These are phyloP conservation scores for Eucalyptus sp. DNA, from an alignment of 345 rosid genomes.

Conservation along the genomic window DNA sequence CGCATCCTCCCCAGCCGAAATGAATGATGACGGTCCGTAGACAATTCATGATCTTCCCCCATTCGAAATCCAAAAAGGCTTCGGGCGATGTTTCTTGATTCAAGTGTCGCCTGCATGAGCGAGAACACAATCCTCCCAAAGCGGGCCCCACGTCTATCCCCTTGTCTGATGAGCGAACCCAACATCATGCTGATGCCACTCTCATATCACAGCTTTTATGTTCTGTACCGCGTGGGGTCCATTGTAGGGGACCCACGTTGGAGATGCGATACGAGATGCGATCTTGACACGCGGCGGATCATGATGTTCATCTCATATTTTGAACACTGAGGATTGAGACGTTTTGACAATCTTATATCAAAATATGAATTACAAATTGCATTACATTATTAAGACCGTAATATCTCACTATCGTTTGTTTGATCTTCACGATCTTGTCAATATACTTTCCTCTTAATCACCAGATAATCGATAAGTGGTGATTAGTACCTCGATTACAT, in stretches of 20 bases:
- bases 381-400: neutral
- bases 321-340: neutral
- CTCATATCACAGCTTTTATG: neutral
- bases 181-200: conserved; percentile 16
- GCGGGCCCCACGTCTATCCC: neutral
- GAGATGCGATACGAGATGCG: neutral
- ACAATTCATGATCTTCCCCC: neutral
- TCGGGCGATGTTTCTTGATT: neutral
- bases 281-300: conserved; percentile 2
- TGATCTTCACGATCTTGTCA: neutral
- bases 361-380: neutral
- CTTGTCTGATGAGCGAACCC: neutral
- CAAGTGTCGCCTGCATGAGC: neutral
- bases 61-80: neutral
- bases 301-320: neutral
- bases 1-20: neutral
- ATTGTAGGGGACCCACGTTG: neutral
- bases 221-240: neutral
- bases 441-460: neutral
- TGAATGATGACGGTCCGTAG: neutral
- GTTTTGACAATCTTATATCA: neutral
- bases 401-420: rapidly evolving
- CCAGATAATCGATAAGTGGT: rapidly evolving
- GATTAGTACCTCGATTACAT: rapidly evolving
- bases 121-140: neutral